phyloP scores from a whole-genome alignment of 768 basidiomycete species.

The Tephrocybe rancida region DNA sequence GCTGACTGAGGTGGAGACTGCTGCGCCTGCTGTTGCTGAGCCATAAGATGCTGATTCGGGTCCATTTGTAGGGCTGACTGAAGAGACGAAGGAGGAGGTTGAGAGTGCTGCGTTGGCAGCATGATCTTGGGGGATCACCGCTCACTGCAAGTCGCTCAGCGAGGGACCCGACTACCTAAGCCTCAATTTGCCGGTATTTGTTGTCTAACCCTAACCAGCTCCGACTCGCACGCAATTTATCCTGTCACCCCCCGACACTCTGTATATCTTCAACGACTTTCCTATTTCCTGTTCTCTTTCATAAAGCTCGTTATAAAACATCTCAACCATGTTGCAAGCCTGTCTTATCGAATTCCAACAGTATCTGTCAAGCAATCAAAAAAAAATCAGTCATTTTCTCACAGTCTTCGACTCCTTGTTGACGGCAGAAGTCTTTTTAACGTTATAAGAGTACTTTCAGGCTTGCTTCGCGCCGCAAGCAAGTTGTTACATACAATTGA shows the following conservation, averaged over 20 bases:
- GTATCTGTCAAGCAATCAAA: not conserved
- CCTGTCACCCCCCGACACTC: not conserved
- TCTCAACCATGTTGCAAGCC: too few relatives aligned
- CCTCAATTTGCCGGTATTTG: constrained; percentile 37
- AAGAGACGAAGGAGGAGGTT: constrained; percentile 47
- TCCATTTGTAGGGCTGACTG: constrained; percentile 75
- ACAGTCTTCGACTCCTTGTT: too few relatives aligned
- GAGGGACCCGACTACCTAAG: constrained; percentile 28
- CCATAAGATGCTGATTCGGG: constrained; percentile 53
- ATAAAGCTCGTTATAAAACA: too few relatives aligned
- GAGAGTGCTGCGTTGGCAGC: constrained; percentile 36
- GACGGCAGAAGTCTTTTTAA: too few relatives aligned
- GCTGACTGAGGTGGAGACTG: constrained; percentile 23
- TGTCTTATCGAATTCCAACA: not conserved
- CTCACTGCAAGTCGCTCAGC: constrained; percentile 28
- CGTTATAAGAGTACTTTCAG: too few relatives aligned
- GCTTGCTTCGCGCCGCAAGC: too few relatives aligned
- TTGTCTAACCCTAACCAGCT: constrained; percentile 28
- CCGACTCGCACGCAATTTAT: constrained; percentile 10
- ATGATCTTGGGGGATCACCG: constrained; percentile 29
- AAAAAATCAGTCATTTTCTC: not conserved
- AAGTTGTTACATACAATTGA: too few relatives aligned
- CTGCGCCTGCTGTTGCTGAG: constrained; percentile 41
- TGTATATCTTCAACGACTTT: not conserved
- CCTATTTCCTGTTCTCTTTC: too few relatives aligned